Conservation (phyloP, 2,329 filamentous ascomycete genomes). For the Amphichorda felina region DNA sequence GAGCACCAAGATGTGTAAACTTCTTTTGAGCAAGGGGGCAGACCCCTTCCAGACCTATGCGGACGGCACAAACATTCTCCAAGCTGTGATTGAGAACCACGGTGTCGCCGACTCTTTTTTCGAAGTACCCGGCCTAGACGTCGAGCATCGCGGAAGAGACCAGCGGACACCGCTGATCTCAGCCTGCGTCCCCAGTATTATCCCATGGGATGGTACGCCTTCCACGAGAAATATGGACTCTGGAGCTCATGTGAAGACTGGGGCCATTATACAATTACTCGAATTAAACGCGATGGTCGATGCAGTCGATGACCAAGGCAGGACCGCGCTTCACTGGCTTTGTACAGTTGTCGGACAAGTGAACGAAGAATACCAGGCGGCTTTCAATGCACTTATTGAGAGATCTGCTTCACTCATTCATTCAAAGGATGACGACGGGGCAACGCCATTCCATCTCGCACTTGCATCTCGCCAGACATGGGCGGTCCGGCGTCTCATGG, state of each 20-base stretch:
- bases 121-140: not conserved
- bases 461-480: not conserved
- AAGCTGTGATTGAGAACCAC: not conserved
- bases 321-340: not conserved
- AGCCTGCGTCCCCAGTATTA: not conserved
- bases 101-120: not conserved
- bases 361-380: not conserved
- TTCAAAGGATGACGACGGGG: not conserved
- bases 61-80: not conserved
- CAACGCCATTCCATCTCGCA: not conserved
- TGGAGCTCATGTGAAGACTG: not conserved
- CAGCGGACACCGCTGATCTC: not conserved
- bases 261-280: not conserved
- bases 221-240: too few species aligned
- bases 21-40: too few species aligned
- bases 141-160: not conserved
- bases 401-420: not conserved
- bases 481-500: conserved; percentile 5
- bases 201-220: not conserved
- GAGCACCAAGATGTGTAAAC: too few species aligned
- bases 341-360: not conserved
- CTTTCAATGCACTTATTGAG: not conserved
- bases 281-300: not conserved
- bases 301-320: not conserved
- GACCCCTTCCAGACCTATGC: not conserved